phyloP scores from a whole-genome alignment of 2,329 filamentous ascomycete genomes.

The Sporothrix schenckii region DNA sequence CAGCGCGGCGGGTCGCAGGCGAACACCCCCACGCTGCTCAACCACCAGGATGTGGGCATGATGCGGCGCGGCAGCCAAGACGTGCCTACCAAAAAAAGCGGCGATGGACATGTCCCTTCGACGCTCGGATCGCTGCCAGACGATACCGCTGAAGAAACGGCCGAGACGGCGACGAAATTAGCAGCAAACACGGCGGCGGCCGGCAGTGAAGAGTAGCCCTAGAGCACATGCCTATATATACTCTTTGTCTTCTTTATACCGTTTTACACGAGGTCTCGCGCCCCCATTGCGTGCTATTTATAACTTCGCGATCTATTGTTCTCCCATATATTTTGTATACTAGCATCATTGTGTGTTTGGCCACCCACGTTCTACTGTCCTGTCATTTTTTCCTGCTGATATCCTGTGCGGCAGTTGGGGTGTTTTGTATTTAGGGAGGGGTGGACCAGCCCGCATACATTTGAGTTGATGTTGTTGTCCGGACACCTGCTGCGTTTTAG shows the following conservation, averaged over 20 bases:
- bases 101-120: constrained; percentile 45
- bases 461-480: not conserved
- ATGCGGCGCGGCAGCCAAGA: constrained; percentile 56
- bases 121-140: constrained; percentile 48
- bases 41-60: constrained; percentile 54
- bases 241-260: not conserved
- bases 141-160: constrained; percentile 43
- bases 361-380: not conserved
- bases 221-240: not conserved
- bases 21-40: constrained; percentile 63
- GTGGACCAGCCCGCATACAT: not conserved
- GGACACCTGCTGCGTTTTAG: not conserved
- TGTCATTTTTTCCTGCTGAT: constrained; percentile 16
- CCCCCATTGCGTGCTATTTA: not conserved
- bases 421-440: not conserved
- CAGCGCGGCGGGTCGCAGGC: constrained; percentile 69
- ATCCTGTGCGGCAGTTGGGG: constrained; percentile 19
- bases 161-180: not conserved
- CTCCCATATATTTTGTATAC: constrained; percentile 22
- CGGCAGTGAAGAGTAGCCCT: not conserved
- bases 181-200: not conserved
- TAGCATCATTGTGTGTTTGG: constrained; percentile 21
- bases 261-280: not conserved
- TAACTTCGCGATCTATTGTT: not conserved
- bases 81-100: constrained; percentile 44